phyloP scores from a whole-genome alignment of 768 basidiomycete species.

The Rhodosporidiobolus sp. region DNA sequence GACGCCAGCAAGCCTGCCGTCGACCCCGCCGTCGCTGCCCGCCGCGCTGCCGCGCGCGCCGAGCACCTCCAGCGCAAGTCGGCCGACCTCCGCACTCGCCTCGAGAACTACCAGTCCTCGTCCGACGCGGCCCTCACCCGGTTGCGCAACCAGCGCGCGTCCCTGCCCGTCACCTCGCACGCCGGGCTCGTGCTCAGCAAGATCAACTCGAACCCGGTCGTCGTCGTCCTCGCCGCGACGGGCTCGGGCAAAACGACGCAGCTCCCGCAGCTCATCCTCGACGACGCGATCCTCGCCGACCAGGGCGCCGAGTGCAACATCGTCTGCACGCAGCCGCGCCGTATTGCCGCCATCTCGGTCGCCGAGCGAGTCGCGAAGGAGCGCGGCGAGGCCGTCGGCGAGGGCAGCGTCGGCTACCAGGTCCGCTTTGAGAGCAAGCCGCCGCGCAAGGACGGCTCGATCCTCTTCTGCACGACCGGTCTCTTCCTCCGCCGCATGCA shows the following conservation, averaged over 20 bases:
- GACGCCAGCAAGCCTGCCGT: constrained; percentile 10
- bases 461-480: constrained; percentile 91
- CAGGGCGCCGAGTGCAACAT: constrained; percentile 82
- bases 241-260: constrained; percentile 95
- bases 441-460: constrained; percentile 74
- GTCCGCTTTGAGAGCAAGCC: constrained; percentile 82
- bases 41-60: neutral
- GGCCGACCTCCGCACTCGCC: constrained; percentile 56
- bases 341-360: constrained; percentile 85
- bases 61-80: constrained; percentile 58
- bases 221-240: constrained; percentile 82
- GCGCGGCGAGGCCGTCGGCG: constrained; percentile 68
- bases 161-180: constrained; percentile 72
- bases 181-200: constrained; percentile 65
- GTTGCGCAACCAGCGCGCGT: constrained; percentile 65
- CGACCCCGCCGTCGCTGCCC: neutral
- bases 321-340: constrained; percentile 87
- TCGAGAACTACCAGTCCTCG: constrained; percentile 58
- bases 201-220: constrained; percentile 74
- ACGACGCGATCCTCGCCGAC: constrained; percentile 72
- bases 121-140: constrained; percentile 59
- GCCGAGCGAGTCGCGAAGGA: constrained; percentile 88
- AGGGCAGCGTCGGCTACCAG: constrained; percentile 73
- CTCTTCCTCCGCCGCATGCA: constrained; percentile 84
- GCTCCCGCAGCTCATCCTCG: constrained; percentile 85